Percentiles rank a stretch among this genome's conserved stretches.
These are phyloP conservation scores for Stromatinia cepivora DNA, from an alignment of 2,329 filamentous ascomycete species.

Conservation along the genomic window DNA sequence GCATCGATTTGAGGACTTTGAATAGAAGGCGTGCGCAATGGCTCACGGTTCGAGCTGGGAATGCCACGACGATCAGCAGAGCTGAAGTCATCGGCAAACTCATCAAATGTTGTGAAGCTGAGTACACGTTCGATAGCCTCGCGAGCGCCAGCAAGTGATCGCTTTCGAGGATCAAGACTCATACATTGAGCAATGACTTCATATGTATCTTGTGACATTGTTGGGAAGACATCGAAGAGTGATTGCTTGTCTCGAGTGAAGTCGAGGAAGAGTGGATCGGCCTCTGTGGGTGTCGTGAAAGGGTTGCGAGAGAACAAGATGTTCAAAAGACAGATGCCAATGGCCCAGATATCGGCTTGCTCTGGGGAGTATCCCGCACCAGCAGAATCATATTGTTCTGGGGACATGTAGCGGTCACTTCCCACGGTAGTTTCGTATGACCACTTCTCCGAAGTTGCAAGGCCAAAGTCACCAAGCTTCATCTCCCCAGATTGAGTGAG, in stretches of 20 bases:
- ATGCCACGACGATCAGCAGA: constrained; percentile 74
- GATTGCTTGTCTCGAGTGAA: constrained; percentile 92
- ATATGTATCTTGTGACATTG: constrained; percentile 97
- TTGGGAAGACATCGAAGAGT: constrained; percentile 95
- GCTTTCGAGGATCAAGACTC: constrained; percentile 86
- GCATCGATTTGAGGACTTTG: constrained; percentile 80
- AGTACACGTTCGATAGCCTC: constrained; percentile 76
- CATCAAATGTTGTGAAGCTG: constrained; percentile 92
- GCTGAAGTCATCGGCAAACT: constrained; percentile 91
- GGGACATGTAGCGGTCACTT: constrained; percentile 98
- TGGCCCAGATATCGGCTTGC: constrained; percentile 93
- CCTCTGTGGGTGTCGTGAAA: constrained; percentile 84
- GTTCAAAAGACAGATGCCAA: constrained; percentile 95
- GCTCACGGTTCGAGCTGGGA: constrained; percentile 87
- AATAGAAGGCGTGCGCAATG: constrained; percentile 91
- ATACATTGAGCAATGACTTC: constrained; percentile 90
- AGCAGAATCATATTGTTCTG: constrained; percentile 92
- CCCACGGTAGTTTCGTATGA: constrained; percentile 91
- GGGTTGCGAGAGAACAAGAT: constrained; percentile 96
- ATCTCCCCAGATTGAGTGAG: constrained; percentile 80
- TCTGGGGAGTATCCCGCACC: constrained; percentile 87
- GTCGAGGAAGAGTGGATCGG: constrained; percentile 91
- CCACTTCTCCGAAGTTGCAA: constrained; percentile 87
- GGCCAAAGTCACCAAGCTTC: constrained; percentile 96
- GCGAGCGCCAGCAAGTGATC: constrained; percentile 76